phyloP scores from a whole-genome alignment of 306 rosid species.

The Malus sieversii region DNA sequence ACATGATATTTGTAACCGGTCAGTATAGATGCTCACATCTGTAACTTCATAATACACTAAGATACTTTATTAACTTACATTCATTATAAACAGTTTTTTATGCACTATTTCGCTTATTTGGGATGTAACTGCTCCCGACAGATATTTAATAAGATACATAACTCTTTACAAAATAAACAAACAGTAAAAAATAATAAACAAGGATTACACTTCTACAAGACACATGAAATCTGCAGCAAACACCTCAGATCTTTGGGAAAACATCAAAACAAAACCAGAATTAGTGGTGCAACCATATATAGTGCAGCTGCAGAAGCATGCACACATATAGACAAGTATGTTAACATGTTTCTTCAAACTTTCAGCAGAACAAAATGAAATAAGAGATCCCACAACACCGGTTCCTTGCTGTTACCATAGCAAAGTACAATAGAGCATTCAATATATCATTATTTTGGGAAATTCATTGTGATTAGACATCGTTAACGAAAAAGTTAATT shows the following conservation, averaged over 20 bases:
- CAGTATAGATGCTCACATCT: too few species aligned
- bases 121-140: too few species aligned
- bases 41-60: neutral
- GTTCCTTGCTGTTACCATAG: slow-evolving; percentile 34
- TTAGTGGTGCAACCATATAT: neutral
- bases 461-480: neutral
- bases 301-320: neutral
- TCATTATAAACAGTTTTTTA: too few species aligned
- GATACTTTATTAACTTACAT: neutral
- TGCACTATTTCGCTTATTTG: too few species aligned
- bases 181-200: neutral
- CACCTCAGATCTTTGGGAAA: neutral
- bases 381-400: neutral
- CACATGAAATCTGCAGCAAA: neutral
- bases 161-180: neutral
- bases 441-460: neutral
- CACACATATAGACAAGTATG: neutral
- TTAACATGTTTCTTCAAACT: neutral
- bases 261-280: neutral
- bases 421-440: neutral
- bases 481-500: neutral
- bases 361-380: neutral
- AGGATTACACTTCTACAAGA: neutral
- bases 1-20: neutral
- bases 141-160: too few species aligned